Base-by-base conservation (phyloP, 78 protist genomes). In the Cavenderia fasciculata region DNA sequence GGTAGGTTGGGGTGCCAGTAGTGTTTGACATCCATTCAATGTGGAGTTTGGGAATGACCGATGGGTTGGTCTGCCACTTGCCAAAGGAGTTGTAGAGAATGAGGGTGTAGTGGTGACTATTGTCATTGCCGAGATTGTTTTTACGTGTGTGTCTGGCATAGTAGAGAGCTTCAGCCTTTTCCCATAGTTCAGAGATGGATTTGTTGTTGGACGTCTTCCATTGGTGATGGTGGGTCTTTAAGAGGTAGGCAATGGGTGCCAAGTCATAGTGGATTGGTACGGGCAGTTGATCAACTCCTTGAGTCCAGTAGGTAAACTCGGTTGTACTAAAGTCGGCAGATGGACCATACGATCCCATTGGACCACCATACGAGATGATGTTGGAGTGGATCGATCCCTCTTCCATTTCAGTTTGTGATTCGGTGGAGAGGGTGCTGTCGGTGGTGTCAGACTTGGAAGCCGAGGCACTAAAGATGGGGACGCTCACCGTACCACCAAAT, bases 301-400 rank as follows among this genome's bases (percentile, higher is more conserved):
- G n/a, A n/a, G n/a, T n/a, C n/a, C n/a, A n/a, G 65, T 7, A 11
- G 40, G 3, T 41, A 51, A 36, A 75, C 7, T 12, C 57, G 4
- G 66, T 31, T 27, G 85, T 7, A 14, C 51, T 16, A 46, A n/a
- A 19, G 2, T 18, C n/a, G 6, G 33, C 25, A 36, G 65, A 33
- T 51, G 79, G 79, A 14, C 41, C 61, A 52, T 54, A 72, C 4
- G 65, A 2, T 19, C 44, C 79, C 14, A 44, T 61, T 4, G 79
- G 43, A 19, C 79, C 79, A 52, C 79, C 79, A 56, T 72, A 72
- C 2, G 65, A 21, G 3, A 7, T 18, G 8, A 72, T 54, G 12
- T 16, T 52, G 2, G 66, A 34, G 5, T 6, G 11, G 18, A 63
- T 2, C 34, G 79, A 72, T 16, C 33, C 34, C 7, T 21, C 47